Conservation (phyloP, 2,329 filamentous ascomycete species). For the Dissoconium aciculare region DNA sequence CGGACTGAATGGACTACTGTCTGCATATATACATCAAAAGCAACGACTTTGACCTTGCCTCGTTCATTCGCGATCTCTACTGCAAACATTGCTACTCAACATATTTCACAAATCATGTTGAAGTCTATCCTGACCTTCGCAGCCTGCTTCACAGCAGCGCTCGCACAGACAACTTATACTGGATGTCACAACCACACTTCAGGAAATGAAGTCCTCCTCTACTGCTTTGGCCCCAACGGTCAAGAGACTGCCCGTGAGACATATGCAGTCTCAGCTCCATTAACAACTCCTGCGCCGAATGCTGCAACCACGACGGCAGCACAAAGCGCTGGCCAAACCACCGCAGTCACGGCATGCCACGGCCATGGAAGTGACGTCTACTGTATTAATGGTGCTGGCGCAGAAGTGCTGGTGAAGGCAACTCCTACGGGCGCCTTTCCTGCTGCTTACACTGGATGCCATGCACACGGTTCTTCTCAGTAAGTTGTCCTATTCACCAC, state of each 20-base stretch:
- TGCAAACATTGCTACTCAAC: too few relatives aligned
- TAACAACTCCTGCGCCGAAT: slow-evolving; percentile 5
- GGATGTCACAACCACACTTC: slow-evolving; percentile 11
- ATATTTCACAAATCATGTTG: too few relatives aligned
- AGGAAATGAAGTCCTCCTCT: slow-evolving; percentile 6
- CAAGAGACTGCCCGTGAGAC: slow-evolving; percentile 8
- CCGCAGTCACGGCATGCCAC: slow-evolving; percentile 13
- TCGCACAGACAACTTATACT: slow-evolving; percentile 12
- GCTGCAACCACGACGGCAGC: slow-evolving; percentile 5
- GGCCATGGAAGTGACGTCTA: slow-evolving; percentile 16
- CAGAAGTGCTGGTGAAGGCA: slow-evolving; percentile 38
- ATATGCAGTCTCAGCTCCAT: slow-evolving; percentile 7
- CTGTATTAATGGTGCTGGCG: slow-evolving; percentile 28
- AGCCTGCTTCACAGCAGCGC: slow-evolving; percentile 2
- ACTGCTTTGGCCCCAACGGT: slow-evolving; percentile 10
- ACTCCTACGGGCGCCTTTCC: slow-evolving; percentile 34
- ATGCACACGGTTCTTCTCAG: slow-evolving; percentile 44
- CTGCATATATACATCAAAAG: too few relatives aligned
- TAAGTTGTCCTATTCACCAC: slow-evolving; percentile 25
- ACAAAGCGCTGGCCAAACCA: slow-evolving; percentile 5
- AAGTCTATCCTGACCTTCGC: too few relatives aligned
- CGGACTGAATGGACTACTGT: too few relatives aligned
- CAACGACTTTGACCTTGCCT: too few relatives aligned
- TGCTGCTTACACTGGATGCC: slow-evolving; percentile 45
- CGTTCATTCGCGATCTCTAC: too few relatives aligned